Base-by-base conservation (phyloP, 139 green algal species). In the Coelastrella sp. region DNA sequence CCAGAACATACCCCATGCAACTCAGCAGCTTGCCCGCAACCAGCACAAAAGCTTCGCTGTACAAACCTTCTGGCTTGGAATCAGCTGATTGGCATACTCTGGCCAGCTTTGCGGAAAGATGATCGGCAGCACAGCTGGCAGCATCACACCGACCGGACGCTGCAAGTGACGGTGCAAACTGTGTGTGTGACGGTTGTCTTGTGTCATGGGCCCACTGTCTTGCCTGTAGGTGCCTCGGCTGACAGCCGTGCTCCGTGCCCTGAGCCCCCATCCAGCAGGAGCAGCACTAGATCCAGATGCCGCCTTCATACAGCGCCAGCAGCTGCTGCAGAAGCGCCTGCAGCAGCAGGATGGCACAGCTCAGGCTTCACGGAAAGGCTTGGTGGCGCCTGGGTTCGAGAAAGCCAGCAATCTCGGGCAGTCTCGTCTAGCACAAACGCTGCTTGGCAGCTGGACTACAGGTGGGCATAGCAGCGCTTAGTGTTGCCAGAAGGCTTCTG, bases 191-290 rank as follows among this genome's bases (percentile, higher is more conserved):
- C 32, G 32, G 32, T 47, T 47, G 32, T 47, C 1, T 47, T 47
- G 32, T 47, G 32, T 47, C 32, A 47, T 47, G 32, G 32, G 32
- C 32, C 32, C 32, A 47, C 32, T 47, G 32, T 47, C 32, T 47
- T 47, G 14, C 4, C 17, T 32, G 4, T 61, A 95, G 93, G 86
- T 92, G 0, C 93, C 93, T 23, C 93, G 93, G 57, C 83, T 95
- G n/a, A 95, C 93, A 61, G 87, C 89, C 57, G 95, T 97, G 84
- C 92, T 97, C 61, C 91, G 95, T 5, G 87, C 92, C 0, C 92
- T 95, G 6, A 85, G 73, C 17, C 83, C 85, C 14, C 78, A 92
- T 4, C 22, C 77, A 10, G 88, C 89, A 5, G 65, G 32, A 47
- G 32, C n/a, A n/a, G 54, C 75, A 14, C 83, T 92, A 20, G 92